phyloP scores from a whole-genome alignment of 2,329 filamentous ascomycete genomes.

The Alternaria sp. region DNA sequence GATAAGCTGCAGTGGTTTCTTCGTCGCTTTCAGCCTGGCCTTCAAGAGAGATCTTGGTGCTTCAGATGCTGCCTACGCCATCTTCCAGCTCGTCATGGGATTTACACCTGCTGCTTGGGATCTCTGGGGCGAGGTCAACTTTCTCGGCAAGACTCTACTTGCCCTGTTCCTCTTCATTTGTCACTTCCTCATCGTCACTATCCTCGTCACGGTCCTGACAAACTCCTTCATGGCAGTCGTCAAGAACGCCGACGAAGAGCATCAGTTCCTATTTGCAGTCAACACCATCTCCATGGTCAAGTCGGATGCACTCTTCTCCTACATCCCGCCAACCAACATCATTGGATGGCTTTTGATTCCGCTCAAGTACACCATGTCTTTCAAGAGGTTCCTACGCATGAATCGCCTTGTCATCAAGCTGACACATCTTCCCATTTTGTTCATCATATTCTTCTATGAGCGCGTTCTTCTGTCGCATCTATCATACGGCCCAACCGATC shows the following conservation, averaged over 20 bases:
- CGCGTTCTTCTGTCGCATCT: slow-evolving; percentile 76
- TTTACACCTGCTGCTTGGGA: slow-evolving; percentile 97
- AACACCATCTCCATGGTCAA: slow-evolving; percentile 99
- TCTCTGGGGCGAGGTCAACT: slow-evolving; percentile 81
- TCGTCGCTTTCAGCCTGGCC: slow-evolving; percentile 90
- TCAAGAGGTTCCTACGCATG: slow-evolving; percentile 81
- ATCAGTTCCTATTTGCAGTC: slow-evolving; percentile 91
- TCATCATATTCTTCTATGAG: slow-evolving; percentile 88
- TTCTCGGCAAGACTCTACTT: slow-evolving; percentile 77
- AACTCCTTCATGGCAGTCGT: slow-evolving; percentile 97
- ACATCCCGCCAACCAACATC: slow-evolving; percentile 89
- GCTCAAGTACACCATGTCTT: slow-evolving; percentile 78
- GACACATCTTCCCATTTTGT: slow-evolving; percentile 87
- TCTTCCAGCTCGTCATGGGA: slow-evolving; percentile 95
- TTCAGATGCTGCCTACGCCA: slow-evolving; percentile 80
- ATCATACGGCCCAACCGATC: slow-evolving; percentile 82
- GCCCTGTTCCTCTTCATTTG: slow-evolving; percentile 89
- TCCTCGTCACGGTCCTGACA: slow-evolving; percentile 92
- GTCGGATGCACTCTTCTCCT: slow-evolving; percentile 95
- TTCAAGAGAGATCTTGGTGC: slow-evolving; percentile 74
- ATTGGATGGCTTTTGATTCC: slow-evolving; percentile 90
- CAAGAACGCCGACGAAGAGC: slow-evolving; percentile 91
- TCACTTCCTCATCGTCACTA: slow-evolving; percentile 93
- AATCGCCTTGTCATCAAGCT: slow-evolving; percentile 92
- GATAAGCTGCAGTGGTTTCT: slow-evolving; percentile 92